Evolutionary conservation across 192 early-diverging fungal genomes (phyloP).

Genomic region (Haplosporangium gracile): DNA sequence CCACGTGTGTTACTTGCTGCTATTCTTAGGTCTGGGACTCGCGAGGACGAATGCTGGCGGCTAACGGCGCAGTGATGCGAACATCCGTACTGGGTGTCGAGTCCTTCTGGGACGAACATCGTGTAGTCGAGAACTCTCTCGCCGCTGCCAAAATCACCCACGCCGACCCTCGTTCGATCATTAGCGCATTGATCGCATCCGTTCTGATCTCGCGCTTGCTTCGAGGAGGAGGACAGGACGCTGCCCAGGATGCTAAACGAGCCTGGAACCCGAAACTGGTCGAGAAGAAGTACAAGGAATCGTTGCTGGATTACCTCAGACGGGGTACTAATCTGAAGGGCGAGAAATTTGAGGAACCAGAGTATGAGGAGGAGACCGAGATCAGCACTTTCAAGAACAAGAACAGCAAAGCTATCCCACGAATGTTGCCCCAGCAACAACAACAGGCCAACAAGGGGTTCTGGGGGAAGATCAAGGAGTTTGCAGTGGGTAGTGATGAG

Average conservation of each 20-base stretch:
- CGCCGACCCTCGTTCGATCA: conserved; percentile 57
- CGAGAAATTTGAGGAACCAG: conserved; percentile 15
- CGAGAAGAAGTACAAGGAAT: conserved; percentile 28
- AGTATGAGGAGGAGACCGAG: conserved; percentile 27
- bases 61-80: conserved; percentile 59
- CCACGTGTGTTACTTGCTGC: not conserved
- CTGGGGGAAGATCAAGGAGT: conserved; percentile 7
- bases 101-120: conserved; percentile 58
- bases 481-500: conserved; percentile 8
- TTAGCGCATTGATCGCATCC: conserved; percentile 48
- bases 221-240: conserved; percentile 41
- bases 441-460: not conserved
- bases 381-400: conserved; percentile 14
- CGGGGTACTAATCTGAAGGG: conserved; percentile 35
- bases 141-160: conserved; percentile 60
- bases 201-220: conserved; percentile 56
- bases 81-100: conserved; percentile 55
- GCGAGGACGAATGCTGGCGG: conserved; percentile 49
- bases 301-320: conserved; percentile 35
- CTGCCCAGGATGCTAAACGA: conserved; percentile 1
- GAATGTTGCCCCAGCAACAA: not conserved
- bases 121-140: conserved; percentile 53
- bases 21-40: conserved; percentile 48
- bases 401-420: conserved; percentile 7
- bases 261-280: conserved; percentile 29